These are phyloP conservation scores for Metschnikowia peoriensis DNA, from an alignment of 805 yeast species.

Conservation along the genomic window DNA sequence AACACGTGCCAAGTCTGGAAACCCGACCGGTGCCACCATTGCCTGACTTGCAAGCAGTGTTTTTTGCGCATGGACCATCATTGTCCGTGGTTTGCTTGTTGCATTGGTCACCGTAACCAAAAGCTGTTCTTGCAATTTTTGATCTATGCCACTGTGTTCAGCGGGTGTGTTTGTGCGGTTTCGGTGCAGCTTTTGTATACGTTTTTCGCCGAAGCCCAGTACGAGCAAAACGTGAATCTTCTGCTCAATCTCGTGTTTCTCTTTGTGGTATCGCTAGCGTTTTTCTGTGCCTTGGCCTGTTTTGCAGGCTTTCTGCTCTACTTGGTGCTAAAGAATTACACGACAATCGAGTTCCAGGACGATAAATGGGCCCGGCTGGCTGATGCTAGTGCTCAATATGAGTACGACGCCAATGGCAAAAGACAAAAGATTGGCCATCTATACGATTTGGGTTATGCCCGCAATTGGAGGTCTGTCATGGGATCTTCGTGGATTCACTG, in stretches of 20 bases:
- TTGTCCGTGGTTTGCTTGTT: slow-evolving; percentile 89
- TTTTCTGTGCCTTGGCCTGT: slow-evolving; percentile 39
- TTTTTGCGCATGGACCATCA: slow-evolving; percentile 57
- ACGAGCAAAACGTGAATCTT: slow-evolving; percentile 36
- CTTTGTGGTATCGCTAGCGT: slow-evolving; percentile 56
- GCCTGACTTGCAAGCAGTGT: slow-evolving; percentile 49
- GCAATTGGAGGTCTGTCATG: slow-evolving; percentile 72
- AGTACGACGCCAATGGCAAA: slow-evolving; percentile 39
- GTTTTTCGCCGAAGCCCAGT: slow-evolving; percentile 46
- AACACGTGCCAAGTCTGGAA: slow-evolving; percentile 54
- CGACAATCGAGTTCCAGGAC: slow-evolving; percentile 80
- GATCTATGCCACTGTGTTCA: slow-evolving; percentile 49
- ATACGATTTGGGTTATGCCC: slow-evolving; percentile 65
- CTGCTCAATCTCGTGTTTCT: slow-evolving; percentile 62
- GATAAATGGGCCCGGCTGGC: slow-evolving; percentile 45
- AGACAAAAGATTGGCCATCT: slow-evolving; percentile 56
- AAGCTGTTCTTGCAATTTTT: slow-evolving; percentile 78
- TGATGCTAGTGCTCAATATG: slow-evolving; percentile 27
- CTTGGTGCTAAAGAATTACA: slow-evolving; percentile 60
- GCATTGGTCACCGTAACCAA: slow-evolving; percentile 81
- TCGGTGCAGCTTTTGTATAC: slow-evolving; percentile 44
- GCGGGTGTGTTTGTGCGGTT: slow-evolving; percentile 39
- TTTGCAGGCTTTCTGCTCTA: slow-evolving; percentile 60
- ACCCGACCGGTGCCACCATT: slow-evolving; percentile 60
- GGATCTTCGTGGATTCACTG: slow-evolving; percentile 66